phyloP scores from a whole-genome alignment of 2,329 filamentous ascomycete genomes.

The Fusarium sp. region DNA sequence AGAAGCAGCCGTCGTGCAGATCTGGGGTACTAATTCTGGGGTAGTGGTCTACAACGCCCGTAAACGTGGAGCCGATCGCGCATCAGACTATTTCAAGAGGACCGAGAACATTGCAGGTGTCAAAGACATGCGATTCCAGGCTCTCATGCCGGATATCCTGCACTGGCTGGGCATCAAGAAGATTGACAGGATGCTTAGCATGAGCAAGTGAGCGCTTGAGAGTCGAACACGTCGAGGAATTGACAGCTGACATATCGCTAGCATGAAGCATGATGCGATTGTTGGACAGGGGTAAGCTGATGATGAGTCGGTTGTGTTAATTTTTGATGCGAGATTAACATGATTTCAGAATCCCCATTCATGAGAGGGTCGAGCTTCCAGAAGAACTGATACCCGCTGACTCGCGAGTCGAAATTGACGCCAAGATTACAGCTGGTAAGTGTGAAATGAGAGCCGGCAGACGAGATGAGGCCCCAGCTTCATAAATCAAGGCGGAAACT shows the following conservation, averaged over 20 bases:
- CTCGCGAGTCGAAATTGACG: slow-evolving; percentile 97
- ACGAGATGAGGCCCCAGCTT: slow-evolving; percentile 4
- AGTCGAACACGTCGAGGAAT: slow-evolving; percentile 11
- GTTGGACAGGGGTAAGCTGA: slow-evolving; percentile 76
- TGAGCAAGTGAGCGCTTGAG: slow-evolving; percentile 81
- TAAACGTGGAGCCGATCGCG: slow-evolving; percentile 80
- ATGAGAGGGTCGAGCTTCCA: slow-evolving; percentile 89
- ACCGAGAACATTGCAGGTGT: slow-evolving; percentile 99
- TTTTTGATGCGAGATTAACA: slow-evolving; percentile 21
- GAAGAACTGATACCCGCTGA: slow-evolving; percentile 94
- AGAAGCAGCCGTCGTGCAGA: slow-evolving; percentile 5
- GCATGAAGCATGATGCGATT: slow-evolving; percentile 92
- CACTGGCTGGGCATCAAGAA: slow-evolving; percentile 99
- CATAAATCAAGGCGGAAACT: slow-evolving; percentile 23
- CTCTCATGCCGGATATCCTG: slow-evolving; percentile 95
- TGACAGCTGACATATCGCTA: slow-evolving; percentile 51
- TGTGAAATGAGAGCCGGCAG: slow-evolving; percentile 45
- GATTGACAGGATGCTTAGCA: slow-evolving; percentile 97
- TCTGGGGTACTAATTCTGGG: slow-evolving; percentile 30
- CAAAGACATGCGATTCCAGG: slow-evolving; percentile 97
- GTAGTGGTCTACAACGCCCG: slow-evolving; percentile 78
- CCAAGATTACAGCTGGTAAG: slow-evolving; percentile 94
- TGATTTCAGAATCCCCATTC: slow-evolving; percentile 75
- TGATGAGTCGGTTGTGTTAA: background rate
- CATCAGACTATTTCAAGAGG: slow-evolving; percentile 93